Evolutionary conservation across 306 rosid species (phyloP).

Genomic region (Astragalus glycyphyllos): DNA sequence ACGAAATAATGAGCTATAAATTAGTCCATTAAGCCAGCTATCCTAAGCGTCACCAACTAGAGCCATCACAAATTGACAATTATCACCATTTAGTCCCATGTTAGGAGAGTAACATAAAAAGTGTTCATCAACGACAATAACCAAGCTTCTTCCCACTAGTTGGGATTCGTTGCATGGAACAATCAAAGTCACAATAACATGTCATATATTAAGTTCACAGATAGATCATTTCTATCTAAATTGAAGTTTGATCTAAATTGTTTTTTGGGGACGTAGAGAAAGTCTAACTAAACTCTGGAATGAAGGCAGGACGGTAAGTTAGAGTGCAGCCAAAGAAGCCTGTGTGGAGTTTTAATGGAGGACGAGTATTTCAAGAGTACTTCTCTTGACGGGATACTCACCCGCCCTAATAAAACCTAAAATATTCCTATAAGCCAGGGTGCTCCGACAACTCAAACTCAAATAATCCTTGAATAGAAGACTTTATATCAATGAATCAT

Average conservation of each 20-base stretch:
- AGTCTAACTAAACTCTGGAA: background rate
- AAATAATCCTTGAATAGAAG: background rate
- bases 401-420: background rate
- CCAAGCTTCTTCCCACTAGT: background rate
- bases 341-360: background rate
- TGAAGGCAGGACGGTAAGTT: background rate
- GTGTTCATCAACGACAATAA: background rate
- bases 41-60: no score
- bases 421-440: background rate
- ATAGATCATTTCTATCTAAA: background rate
- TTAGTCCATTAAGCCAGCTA: no score
- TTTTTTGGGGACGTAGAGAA: background rate
- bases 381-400: background rate
- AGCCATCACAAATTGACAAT: no score
- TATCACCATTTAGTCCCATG: no score
- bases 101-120: conserved; percentile 4
- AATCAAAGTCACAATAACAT: background rate
- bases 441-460: conserved; percentile 1
- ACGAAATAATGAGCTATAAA: no score
- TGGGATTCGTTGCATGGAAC: background rate
- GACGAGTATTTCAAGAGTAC: background rate
- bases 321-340: background rate
- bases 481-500: background rate
- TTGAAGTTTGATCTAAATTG: background rate
- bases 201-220: background rate